Base-by-base conservation (phyloP, 495 filamentous ascomycete genomes). In the Neurospora sp. region DNA sequence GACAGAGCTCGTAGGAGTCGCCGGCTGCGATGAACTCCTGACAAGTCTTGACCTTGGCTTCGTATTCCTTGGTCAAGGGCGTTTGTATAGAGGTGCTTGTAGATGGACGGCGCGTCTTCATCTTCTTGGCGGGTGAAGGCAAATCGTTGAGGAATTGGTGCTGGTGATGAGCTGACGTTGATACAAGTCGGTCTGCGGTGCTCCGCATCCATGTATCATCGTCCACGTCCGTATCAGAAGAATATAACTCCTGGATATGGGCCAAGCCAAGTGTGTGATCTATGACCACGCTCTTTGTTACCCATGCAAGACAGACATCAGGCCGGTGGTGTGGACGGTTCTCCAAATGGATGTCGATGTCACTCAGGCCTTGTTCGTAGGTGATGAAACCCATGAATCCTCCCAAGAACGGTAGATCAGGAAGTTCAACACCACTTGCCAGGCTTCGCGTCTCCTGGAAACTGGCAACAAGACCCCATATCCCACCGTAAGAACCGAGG, bases 1-100 rank as follows among this genome's bases (percentile, higher is more conserved):
- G 87, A 77, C 95, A 98, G 23, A 99, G 87, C 79, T 99, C 96
- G 82, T 99, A 99, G 3, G 94, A 96, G 69, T 97, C 89, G 3
- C 96, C 96, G 0, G 88, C 85, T 7, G 88, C 84, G 72, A 99
- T 91, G 75, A 87, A 86, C 18, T 87, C 85, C 76, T 96, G 91
- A 77, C 93, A 96, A 27, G 81, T 75, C n/a, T 81, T 82, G 31
- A 98, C 89, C 78, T 91, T 89, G 4, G 79, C 74, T 72, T 89
- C 86, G 80, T 94, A 94, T 39, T 85, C 84, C 23, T 79, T 74
- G 18, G 89, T 84, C 7, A 85, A 77, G 2, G 91, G 91, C 23
- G 85, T 79, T 27, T 78, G 72, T 71, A 81, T 73, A 5, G 76
- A 69, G 8, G 73, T 77, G 71, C 72, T 76, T 46, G 69, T 59